Conservation (phyloP, 2,329 filamentous ascomycete genomes). For the Stachybotrys chartarum region DNA sequence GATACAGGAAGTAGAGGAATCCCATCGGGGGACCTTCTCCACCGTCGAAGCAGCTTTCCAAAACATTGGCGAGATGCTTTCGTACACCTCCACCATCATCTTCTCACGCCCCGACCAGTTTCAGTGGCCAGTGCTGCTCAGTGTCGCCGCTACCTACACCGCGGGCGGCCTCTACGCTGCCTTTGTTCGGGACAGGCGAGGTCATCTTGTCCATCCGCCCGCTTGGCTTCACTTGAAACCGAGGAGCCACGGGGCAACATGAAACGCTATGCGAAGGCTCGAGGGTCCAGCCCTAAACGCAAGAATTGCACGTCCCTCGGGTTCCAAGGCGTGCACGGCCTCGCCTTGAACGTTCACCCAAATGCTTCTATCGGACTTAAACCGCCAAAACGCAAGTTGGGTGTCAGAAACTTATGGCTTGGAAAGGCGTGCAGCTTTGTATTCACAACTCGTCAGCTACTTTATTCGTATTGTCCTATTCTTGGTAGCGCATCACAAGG, state of each 20-base stretch:
- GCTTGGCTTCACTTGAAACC: neutral
- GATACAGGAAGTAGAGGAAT: constrained; percentile 42
- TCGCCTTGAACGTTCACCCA: too few relatives aligned
- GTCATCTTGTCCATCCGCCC: constrained; percentile 22
- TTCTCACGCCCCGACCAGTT: constrained; percentile 60
- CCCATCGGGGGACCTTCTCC: constrained; percentile 61
- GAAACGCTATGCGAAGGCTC: neutral
- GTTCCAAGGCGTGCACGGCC: too few relatives aligned
- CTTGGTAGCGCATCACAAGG: too few relatives aligned
- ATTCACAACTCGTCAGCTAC: neutral
- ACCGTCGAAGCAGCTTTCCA: constrained; percentile 61
- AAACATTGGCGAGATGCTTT: constrained; percentile 62
- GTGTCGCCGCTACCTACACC: constrained; percentile 39
- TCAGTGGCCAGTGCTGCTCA: constrained; percentile 53
- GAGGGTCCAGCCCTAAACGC: neutral
- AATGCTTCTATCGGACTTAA: too few relatives aligned
- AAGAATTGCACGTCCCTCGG: neutral
- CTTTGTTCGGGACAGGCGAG: constrained; percentile 21
- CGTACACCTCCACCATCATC: constrained; percentile 58
- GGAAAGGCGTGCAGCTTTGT: neutral
- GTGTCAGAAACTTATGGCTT: neutral
- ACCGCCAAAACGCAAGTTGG: neutral
- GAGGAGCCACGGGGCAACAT: neutral
- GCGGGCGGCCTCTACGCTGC: constrained; percentile 14
- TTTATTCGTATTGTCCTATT: too few relatives aligned